Percentiles rank a stretch among this genome's conserved stretches.
phyloP scores from a whole-genome alignment of 1,284 basidiomycete genomes.

The Heimioporus punctisporus region DNA sequence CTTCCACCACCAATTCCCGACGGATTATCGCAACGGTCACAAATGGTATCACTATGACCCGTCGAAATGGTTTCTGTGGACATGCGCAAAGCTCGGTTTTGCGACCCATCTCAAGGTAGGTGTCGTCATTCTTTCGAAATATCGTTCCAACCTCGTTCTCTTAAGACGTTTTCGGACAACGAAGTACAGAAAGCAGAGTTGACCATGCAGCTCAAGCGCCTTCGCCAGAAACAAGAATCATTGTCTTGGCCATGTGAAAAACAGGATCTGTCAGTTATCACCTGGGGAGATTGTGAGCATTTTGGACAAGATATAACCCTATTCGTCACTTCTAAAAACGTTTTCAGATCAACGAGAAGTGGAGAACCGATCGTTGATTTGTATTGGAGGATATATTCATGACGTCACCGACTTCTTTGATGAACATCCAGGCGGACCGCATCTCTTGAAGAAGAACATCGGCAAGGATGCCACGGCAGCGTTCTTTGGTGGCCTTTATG shows the following conservation, averaged over 20 bases:
- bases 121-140: not conserved
- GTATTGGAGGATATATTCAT: conserved; percentile 91
- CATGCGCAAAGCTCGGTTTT: conserved; percentile 65
- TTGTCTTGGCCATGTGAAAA: conserved; percentile 82
- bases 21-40: conserved; percentile 95
- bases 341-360: conserved; percentile 68
- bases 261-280: conserved; percentile 79
- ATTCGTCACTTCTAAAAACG: no score
- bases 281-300: conserved; percentile 82
- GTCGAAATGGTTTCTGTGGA: conserved; percentile 92
- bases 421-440: conserved; percentile 83
- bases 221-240: conserved; percentile 70
- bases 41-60: conserved; percentile 93
- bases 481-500: conserved; percentile 95
- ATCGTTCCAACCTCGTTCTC: no score
- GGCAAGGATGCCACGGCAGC: conserved; percentile 90
- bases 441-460: conserved; percentile 70
- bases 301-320: no score
- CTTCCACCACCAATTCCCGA: conserved; percentile 95
- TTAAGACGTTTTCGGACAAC: conserved; percentile 84
- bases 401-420: conserved; percentile 88
- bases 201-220: conserved; percentile 90
- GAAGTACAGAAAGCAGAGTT: conserved; percentile 92
- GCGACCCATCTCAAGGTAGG: conserved; percentile 83
- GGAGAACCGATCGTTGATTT: conserved; percentile 75